These are phyloP conservation scores for Millerozyma acaciae DNA, from an alignment of 805 yeast species.

Conservation along the genomic window DNA sequence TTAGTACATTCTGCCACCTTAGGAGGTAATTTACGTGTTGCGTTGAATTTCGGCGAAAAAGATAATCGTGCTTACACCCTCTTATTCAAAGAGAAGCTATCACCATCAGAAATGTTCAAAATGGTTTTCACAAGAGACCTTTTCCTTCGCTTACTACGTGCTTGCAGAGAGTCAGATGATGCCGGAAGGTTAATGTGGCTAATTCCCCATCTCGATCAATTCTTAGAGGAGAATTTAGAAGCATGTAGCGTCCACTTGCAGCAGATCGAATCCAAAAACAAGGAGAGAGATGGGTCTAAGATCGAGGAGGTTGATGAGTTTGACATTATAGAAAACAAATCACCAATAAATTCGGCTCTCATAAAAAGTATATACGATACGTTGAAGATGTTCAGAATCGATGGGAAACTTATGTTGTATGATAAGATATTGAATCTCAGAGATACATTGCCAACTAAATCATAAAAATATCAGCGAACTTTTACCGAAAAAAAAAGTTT, in stretches of 20 bases:
- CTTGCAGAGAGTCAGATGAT: slow-evolving; percentile 24
- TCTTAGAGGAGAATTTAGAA: slow-evolving; percentile 6
- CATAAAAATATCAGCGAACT: too few relatives aligned
- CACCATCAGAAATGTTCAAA: slow-evolving; percentile 11
- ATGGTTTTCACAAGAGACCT: slow-evolving; percentile 19
- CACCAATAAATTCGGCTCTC: slow-evolving; percentile 15
- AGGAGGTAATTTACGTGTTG: slow-evolving; percentile 3
- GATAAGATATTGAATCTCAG: slow-evolving; percentile 15
- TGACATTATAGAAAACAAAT: background rate
- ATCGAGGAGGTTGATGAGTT: too few relatives aligned
- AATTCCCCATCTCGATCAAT: slow-evolving; percentile 30
- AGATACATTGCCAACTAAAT: slow-evolving; percentile 6
- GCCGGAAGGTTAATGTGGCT: slow-evolving; percentile 33
- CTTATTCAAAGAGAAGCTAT: slow-evolving; percentile 10
- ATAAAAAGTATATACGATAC: slow-evolving; percentile 16
- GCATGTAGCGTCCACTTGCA: slow-evolving; percentile 4
- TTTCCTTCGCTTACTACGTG: slow-evolving; percentile 19
- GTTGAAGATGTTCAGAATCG: slow-evolving; percentile 21
- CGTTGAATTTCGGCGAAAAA: slow-evolving; percentile 10
- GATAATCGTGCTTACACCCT: slow-evolving; percentile 7
- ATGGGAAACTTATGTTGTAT: slow-evolving; percentile 24
- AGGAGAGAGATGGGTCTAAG: background rate
- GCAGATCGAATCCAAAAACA: too few relatives aligned
- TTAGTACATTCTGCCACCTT: slow-evolving; percentile 20
- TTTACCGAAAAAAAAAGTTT: too few relatives aligned